phyloP scores from a whole-genome alignment of 768 basidiomycete genomes.

The Mycena metata region DNA sequence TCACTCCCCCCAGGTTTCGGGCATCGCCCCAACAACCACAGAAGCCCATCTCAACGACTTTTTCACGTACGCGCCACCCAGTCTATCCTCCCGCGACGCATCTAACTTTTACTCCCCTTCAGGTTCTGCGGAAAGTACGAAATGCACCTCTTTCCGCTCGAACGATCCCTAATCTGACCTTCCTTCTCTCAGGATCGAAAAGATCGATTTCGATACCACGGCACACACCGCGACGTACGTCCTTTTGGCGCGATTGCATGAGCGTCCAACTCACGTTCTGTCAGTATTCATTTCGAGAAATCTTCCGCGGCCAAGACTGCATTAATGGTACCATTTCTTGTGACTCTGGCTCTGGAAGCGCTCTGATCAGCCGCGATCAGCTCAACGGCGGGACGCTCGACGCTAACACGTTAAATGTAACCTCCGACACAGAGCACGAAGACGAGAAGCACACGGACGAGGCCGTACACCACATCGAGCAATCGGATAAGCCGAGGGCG shows the following conservation, averaged over 20 bases:
- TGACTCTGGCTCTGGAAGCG: background rate
- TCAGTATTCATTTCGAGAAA: constrained; percentile 92
- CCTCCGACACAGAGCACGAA: constrained; percentile 72
- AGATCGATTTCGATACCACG: constrained; percentile 68
- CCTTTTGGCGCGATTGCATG: too few relatives aligned
- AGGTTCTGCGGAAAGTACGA: constrained; percentile 91
- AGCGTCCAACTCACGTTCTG: too few relatives aligned
- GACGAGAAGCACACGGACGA: constrained; percentile 62
- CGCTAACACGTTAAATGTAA: constrained; percentile 76
- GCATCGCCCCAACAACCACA: constrained; percentile 75
- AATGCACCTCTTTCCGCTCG: background rate
- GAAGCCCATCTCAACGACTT: constrained; percentile 81
- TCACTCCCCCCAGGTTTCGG: constrained; percentile 69
- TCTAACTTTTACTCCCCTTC: constrained; percentile 7
- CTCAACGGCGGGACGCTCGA: constrained; percentile 85
- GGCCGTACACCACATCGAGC: constrained; percentile 65
- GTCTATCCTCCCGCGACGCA: background rate
- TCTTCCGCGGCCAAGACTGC: constrained; percentile 87
- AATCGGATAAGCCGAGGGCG: constrained; percentile 92
- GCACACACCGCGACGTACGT: constrained; percentile 58
- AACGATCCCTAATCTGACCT: constrained; percentile 25
- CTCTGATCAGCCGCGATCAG: constrained; percentile 47
- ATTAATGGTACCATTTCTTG: constrained; percentile 66
- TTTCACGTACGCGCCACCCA: constrained; percentile 71
- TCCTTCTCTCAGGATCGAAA: constrained; percentile 63